Percentiles rank a stretch among this genome's conserved stretches.
Evolutionary conservation across 2,329 filamentous ascomycete genomes (phyloP).

Genomic region (Coniochaeta ligniaria): DNA sequence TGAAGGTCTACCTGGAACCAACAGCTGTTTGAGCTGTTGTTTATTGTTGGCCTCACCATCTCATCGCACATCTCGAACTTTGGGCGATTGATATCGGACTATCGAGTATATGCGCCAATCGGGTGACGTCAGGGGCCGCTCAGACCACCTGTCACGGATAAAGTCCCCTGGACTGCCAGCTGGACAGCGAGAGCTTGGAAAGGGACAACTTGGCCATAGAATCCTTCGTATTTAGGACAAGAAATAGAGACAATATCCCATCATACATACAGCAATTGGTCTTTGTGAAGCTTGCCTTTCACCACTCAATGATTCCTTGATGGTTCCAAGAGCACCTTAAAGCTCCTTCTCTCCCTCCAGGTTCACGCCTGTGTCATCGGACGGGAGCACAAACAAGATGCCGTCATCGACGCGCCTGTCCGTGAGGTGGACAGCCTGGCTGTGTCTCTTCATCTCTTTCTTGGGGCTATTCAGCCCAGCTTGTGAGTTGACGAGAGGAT

Average conservation of each 20-base stretch:
- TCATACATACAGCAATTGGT: not conserved
- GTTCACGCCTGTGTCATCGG: not conserved
- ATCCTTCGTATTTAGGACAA: not conserved
- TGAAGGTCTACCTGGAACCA: not conserved
- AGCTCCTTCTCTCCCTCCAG: slow-evolving; percentile 4
- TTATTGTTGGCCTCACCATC: not conserved
- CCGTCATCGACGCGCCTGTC: slow-evolving; percentile 41
- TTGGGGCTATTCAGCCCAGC: slow-evolving; percentile 55
- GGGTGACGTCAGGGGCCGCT: not conserved
- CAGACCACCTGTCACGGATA: not conserved
- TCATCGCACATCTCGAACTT: not conserved
- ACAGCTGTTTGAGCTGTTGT: not conserved
- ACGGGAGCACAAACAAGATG: slow-evolving; percentile 30
- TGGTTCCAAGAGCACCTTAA: not conserved
- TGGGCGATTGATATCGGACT: not conserved
- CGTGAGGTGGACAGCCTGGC: slow-evolving; percentile 56
- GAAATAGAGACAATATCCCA: not conserved
- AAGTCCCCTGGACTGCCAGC: not conserved
- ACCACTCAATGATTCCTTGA: slow-evolving; percentile 2
- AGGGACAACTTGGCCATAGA: slow-evolving; percentile 1
- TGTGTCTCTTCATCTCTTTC: slow-evolving; percentile 52
- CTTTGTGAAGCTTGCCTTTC: not conserved
- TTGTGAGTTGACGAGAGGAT: slow-evolving; percentile 35
- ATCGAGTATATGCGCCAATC: not conserved
- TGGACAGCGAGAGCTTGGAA: not conserved